phyloP scores from a whole-genome alignment of 805 yeast species.

The Wickerhamiella cacticola region DNA sequence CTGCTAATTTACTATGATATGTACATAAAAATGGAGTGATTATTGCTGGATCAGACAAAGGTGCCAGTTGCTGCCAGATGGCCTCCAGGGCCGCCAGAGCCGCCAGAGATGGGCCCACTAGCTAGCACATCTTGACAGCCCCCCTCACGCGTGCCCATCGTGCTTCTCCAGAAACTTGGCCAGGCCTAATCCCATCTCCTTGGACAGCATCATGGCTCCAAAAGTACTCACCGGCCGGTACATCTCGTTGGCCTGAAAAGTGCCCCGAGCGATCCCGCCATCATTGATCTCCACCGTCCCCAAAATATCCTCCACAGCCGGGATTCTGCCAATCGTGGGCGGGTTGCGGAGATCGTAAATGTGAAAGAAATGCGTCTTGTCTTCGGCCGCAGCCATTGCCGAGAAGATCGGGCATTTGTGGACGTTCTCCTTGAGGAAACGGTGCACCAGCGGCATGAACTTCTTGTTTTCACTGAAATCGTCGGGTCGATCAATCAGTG shows the following conservation, averaged over 20 bases:
- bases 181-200: conserved; percentile 33
- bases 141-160: too few relatives aligned
- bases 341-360: conserved; percentile 56
- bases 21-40: too few relatives aligned
- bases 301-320: conserved; percentile 56
- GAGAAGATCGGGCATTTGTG: conserved; percentile 24
- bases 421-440: conserved; percentile 21
- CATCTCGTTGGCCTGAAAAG: conserved; percentile 47
- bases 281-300: conserved; percentile 56
- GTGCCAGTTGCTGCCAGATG: too few relatives aligned
- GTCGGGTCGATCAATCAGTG: conserved; percentile 16
- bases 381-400: conserved; percentile 26
- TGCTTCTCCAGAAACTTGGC: not conserved
- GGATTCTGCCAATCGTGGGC: conserved; percentile 53
- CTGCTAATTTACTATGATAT: too few relatives aligned
- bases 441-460: conserved; percentile 22
- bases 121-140: too few relatives aligned
- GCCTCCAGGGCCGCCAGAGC: too few relatives aligned
- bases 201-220: conserved; percentile 44
- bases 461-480: conserved; percentile 18
- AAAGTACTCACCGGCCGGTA: conserved; percentile 42
- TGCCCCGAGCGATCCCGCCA: conserved; percentile 43
- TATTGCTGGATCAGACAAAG: too few relatives aligned
- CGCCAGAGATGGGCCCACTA: too few relatives aligned
- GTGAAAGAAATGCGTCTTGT: conserved; percentile 48